These are phyloP conservation scores for Closterium sp. DNA, from an alignment of 139 green algal genomes.

Conservation along the genomic window DNA sequence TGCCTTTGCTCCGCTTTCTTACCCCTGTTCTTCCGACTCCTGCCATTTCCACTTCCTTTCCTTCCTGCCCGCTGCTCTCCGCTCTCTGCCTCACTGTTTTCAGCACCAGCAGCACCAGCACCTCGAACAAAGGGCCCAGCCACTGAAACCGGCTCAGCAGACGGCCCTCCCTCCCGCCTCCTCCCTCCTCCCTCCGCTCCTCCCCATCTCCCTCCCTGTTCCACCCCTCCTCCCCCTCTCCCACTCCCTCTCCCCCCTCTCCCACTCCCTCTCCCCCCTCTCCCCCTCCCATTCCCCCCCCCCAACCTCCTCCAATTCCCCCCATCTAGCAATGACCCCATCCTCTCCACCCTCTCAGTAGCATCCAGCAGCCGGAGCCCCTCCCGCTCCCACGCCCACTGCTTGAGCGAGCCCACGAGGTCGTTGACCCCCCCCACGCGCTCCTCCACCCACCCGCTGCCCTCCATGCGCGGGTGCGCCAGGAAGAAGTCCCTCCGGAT, in stretches of 20 bases:
- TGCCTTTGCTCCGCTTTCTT: background rate
- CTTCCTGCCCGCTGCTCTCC: background rate
- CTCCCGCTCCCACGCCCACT: background rate
- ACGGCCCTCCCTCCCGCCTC: background rate
- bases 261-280: background rate
- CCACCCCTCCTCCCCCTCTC: background rate
- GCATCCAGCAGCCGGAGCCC: background rate
- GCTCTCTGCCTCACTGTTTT: background rate
- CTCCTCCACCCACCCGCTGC: background rate
- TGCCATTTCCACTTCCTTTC: no score
- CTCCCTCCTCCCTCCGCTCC: background rate
- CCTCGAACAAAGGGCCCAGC: background rate
- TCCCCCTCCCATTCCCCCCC: background rate
- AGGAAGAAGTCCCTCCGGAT: conserved; percentile 24
- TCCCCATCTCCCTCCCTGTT: background rate
- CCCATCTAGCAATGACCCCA: background rate
- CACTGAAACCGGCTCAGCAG: background rate
- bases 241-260: background rate
- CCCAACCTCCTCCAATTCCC: background rate
- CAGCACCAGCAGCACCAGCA: background rate
- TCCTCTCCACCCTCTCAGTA: background rate
- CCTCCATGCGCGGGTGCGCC: conserved; percentile 15
- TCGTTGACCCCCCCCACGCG: background rate
- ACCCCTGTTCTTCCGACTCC: background rate
- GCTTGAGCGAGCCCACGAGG: background rate